phyloP scores from a whole-genome alignment of 1,284 basidiomycete species.

The Leccinum griseonigrum region DNA sequence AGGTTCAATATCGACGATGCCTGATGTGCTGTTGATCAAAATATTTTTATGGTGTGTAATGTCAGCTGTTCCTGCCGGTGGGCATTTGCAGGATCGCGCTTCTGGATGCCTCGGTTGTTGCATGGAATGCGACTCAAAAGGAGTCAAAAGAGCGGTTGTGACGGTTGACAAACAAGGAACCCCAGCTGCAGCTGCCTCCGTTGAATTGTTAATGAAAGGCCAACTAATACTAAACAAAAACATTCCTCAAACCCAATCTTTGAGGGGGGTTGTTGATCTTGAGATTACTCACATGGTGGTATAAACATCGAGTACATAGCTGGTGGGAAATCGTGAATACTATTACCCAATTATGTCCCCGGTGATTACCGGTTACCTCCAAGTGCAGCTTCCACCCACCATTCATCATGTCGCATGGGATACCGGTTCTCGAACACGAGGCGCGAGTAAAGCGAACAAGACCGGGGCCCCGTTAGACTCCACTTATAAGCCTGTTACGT shows the following conservation, averaged over 20 bases:
- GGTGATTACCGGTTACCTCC: no score
- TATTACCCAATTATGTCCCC: no score
- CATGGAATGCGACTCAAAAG: neutral
- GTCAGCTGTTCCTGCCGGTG: neutral
- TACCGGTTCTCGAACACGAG: neutral
- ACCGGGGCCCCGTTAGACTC: neutral
- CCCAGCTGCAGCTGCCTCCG: no score
- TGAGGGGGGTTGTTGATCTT: no score
- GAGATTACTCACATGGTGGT: no score
- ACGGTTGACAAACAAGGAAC: neutral
- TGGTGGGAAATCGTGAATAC: no score
- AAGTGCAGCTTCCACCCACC: neutral
- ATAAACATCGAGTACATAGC: no score
- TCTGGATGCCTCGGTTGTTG: neutral
- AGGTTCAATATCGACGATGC: neutral
- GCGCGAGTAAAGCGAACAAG: conserved; percentile 3
- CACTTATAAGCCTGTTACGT: conserved; percentile 1
- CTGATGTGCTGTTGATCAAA: neutral
- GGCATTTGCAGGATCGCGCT: neutral
- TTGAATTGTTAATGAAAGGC: no score
- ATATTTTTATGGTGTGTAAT: neutral
- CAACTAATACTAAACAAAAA: no score
- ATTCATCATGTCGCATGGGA: neutral
- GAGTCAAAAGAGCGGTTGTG: neutral
- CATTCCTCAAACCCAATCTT: no score